Conservation (phyloP, 176 grass and related monocot genomes). For the Rhynchospora tenuis region DNA sequence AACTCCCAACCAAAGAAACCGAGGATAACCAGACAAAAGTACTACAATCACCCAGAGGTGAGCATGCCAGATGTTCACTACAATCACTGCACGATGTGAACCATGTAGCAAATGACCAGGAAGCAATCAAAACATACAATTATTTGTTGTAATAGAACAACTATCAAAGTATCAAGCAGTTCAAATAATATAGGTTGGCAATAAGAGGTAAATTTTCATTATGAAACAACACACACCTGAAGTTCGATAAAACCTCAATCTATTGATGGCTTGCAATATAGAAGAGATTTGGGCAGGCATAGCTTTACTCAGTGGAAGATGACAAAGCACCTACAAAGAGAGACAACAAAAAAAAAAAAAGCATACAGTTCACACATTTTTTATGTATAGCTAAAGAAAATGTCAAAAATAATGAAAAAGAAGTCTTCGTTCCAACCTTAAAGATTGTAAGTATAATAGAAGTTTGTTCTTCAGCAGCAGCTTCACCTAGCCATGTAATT, state of each 20-base stretch:
- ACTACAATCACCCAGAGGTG: not conserved
- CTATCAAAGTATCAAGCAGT: not conserved
- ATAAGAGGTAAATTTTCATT: not conserved
- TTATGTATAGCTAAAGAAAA: not conserved
- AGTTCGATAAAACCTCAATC: constrained; percentile 84
- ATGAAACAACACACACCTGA: constrained; percentile 58
- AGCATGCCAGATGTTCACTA: no score
- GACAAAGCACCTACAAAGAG: constrained; percentile 63
- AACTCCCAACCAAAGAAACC: not conserved
- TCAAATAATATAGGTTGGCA: not conserved
- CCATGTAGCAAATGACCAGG: not conserved
- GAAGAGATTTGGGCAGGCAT: constrained; percentile 67
- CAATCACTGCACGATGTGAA: not conserved
- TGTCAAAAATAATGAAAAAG: constrained; percentile 25
- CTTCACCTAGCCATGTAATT: constrained; percentile 73
- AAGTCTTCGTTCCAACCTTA: constrained; percentile 43
- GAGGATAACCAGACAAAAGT: not conserved
- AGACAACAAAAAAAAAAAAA: constrained; percentile 3
- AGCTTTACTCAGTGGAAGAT: constrained; percentile 86
- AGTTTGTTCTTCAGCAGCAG: constrained; percentile 85
- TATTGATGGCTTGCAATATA: constrained; percentile 79
- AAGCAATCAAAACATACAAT: not conserved
- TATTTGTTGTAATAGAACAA: not conserved
- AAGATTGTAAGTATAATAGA: constrained; percentile 80
- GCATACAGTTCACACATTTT: not conserved